Base-by-base conservation (phyloP, 768 basidiomycete species). In the Amanita thiersii region DNA sequence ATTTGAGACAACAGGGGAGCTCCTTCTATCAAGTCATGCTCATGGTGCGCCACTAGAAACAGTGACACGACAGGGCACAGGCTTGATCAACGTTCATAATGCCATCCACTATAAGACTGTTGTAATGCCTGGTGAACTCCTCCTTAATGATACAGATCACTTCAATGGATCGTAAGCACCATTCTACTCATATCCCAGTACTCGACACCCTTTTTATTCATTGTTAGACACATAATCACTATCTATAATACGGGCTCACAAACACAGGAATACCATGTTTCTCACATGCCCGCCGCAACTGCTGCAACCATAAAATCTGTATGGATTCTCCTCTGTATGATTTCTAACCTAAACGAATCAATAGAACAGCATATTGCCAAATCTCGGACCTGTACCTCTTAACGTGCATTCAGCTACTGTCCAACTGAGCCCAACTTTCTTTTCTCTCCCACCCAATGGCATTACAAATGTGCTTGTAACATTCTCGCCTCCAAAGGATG, bases 61-160 rank as follows among this genome's bases (percentile, higher is more conserved):
- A 60, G 66, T 35, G 23, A 65, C 72, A 0, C 70, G 73, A 44
- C 73, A 75, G 48, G 77, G 77, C 31, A 68, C 73, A 6, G 77
- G 77, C 9, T 50, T 79, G 37, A 61, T 82, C 40, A 63, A 82
- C 44, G 73, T 75, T 9, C 76, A 69, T 54, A 65, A 72, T 41
- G 79, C 81, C 0, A 62, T 82, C 34, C 65, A 72, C 39, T 59
- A 65, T 2, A 64, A 60, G 0, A 66, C 73, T 3, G 44, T 68
- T 28, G 54, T 79, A 18, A 61, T 66, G 5, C 75, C 74, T 2
- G 62, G 66, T 4, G 66, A 77, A 50, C 59, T 79, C 10, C 47
- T 70, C 25, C 56, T 77, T 23, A 80, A 81, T 49, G 78, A 79
- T 50, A 79, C 77, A 2, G 63, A 68, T 3, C 60, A 75, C 51